These are phyloP conservation scores for Byssochlamys sp. DNA, from an alignment of 2,329 filamentous ascomycete genomes.

Conservation along the genomic window DNA sequence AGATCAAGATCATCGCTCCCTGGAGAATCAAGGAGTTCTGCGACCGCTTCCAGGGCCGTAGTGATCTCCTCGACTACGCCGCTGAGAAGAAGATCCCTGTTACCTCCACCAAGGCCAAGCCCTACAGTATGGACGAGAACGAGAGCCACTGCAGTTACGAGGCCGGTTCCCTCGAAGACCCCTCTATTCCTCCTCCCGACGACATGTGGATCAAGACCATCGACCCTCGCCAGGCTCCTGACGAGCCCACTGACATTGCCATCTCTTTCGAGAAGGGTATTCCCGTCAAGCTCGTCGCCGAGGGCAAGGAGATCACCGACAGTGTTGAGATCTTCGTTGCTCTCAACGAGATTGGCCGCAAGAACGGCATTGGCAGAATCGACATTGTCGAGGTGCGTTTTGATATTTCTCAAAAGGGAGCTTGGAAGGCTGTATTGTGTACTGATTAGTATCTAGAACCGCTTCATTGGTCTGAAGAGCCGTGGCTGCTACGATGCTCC, in stretches of 20 bases:
- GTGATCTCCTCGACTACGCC: constrained; percentile 42
- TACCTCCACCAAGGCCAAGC: constrained; percentile 49
- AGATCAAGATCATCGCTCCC: constrained; percentile 41
- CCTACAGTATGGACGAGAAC: constrained; percentile 51
- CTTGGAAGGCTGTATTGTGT: no score
- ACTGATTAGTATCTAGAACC: constrained; percentile 37
- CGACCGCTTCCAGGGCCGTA: constrained; percentile 40
- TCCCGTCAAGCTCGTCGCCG: constrained; percentile 57
- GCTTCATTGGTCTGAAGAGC: constrained; percentile 70
- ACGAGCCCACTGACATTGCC: constrained; percentile 61
- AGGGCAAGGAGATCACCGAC: constrained; percentile 56
- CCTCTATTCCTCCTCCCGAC: constrained; percentile 54
- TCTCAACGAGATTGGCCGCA: constrained; percentile 61
- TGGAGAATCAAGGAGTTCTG: constrained; percentile 42
- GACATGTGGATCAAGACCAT: constrained; percentile 68
- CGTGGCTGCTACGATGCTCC: constrained; percentile 70
- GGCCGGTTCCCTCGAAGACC: constrained; percentile 50
- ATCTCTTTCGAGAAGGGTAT: constrained; percentile 65
- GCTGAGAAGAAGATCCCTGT: constrained; percentile 39
- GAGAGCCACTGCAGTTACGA: constrained; percentile 64
- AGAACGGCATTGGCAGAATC: constrained; percentile 66
- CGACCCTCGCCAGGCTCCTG: constrained; percentile 60
- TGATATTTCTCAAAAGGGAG: no score
- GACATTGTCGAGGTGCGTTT: constrained; percentile 59
- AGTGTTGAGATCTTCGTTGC: constrained; percentile 62